phyloP scores from a whole-genome alignment of 2,329 filamentous ascomycete species.

The Tolypocladium tropicale region DNA sequence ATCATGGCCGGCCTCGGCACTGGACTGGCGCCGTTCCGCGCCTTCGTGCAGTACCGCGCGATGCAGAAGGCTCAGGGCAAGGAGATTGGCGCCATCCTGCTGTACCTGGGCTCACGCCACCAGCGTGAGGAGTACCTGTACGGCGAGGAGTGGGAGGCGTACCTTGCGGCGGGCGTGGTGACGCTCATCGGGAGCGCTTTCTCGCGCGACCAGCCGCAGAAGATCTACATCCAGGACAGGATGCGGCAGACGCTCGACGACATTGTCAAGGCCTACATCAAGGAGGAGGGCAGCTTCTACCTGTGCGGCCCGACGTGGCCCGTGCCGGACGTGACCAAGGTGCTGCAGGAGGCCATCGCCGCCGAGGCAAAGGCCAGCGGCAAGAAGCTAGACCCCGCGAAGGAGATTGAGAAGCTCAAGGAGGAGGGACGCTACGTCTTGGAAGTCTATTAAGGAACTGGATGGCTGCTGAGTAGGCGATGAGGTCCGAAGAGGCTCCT shows the following conservation, averaged over 20 bases:
- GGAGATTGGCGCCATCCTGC: slow-evolving; percentile 81
- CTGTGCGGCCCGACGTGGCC: slow-evolving; percentile 98
- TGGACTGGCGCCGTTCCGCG: slow-evolving; percentile 95
- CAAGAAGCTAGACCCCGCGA: slow-evolving; percentile 74
- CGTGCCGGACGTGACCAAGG: slow-evolving; percentile 89
- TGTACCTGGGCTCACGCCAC: slow-evolving; percentile 96
- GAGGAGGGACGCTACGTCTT: slow-evolving; percentile 89
- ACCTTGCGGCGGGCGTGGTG: slow-evolving; percentile 89
- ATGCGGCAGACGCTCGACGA: slow-evolving; percentile 82
- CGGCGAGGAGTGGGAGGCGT: slow-evolving; percentile 98
- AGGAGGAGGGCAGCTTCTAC: slow-evolving; percentile 87
- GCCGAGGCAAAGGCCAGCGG: slow-evolving; percentile 57
- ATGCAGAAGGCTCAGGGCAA: slow-evolving; percentile 97
- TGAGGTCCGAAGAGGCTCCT: not conserved
- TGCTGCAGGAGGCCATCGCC: slow-evolving; percentile 85
- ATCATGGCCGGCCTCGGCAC: slow-evolving; percentile 99
- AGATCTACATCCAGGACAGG: slow-evolving; percentile 98
- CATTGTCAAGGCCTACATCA: slow-evolving; percentile 78
- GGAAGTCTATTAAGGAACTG: slow-evolving; percentile 86
- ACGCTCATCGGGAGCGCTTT: slow-evolving; percentile 90
- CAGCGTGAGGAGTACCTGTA: slow-evolving; percentile 98
- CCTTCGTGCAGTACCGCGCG: slow-evolving; percentile 95
- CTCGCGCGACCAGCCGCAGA: slow-evolving; percentile 91
- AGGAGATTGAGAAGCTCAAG: slow-evolving; percentile 97
- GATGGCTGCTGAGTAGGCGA: not conserved